Conservation (phyloP, 2,329 filamentous ascomycete genomes). For the Pseudogymnoascus sp. region DNA sequence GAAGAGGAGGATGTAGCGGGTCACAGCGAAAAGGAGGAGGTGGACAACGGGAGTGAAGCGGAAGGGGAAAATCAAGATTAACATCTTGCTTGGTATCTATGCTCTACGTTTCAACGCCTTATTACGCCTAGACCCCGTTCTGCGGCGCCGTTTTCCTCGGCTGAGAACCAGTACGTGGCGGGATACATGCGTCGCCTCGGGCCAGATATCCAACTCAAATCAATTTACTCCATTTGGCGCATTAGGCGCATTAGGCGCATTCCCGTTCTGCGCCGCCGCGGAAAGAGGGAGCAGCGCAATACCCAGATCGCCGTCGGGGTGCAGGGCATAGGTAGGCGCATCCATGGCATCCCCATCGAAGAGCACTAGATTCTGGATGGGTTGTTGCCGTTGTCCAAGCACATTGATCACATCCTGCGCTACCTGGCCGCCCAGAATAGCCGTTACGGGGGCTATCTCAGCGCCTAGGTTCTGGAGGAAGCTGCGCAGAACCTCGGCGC, state of each 20-base stretch:
- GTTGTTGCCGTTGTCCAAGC: slow-evolving; percentile 81
- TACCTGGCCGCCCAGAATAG: slow-evolving; percentile 80
- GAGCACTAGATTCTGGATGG: slow-evolving; percentile 87
- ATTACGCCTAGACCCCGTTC: background rate
- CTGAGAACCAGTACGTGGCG: background rate
- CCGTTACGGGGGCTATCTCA: slow-evolving; percentile 79
- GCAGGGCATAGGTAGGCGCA: slow-evolving; percentile 72
- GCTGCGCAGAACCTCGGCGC: slow-evolving; percentile 63
- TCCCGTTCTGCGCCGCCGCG: slow-evolving; percentile 17
- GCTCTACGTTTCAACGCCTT: background rate
- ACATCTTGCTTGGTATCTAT: slow-evolving; percentile 19
- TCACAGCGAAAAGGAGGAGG: slow-evolving; percentile 26
- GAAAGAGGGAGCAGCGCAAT: slow-evolving; percentile 35
- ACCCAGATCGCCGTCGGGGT: slow-evolving; percentile 55
- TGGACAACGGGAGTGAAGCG: slow-evolving; percentile 26
- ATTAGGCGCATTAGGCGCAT: background rate
- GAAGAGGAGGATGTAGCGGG: slow-evolving; percentile 19
- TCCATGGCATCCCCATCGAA: slow-evolving; percentile 80
- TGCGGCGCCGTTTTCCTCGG: background rate
- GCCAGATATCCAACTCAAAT: slow-evolving; percentile 10
- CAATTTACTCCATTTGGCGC: slow-evolving; percentile 10
- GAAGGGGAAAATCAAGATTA: slow-evolving; percentile 17
- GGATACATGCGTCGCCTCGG: slow-evolving; percentile 9
- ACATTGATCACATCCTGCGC: slow-evolving; percentile 98
- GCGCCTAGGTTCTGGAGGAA: slow-evolving; percentile 82